Evolutionary conservation across 2,329 filamentous ascomycete species (phyloP), one percentile per base, ranked within the genome.

Genomic region (Xylariaceae sp.): DNA sequence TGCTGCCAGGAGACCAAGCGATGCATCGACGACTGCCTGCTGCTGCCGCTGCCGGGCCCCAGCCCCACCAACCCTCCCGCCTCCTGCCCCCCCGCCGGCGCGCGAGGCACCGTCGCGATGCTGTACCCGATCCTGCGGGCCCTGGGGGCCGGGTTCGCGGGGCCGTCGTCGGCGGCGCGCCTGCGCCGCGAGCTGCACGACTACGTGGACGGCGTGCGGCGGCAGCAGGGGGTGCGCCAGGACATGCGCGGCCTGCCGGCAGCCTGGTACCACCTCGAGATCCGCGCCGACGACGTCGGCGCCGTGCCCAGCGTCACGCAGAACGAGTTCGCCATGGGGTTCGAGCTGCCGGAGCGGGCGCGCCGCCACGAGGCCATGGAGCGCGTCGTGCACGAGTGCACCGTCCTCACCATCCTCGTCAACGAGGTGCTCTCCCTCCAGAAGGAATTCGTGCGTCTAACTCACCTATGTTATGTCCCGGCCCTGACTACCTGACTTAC

Each of bases 391-490:
- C 37, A 40, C 17, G 47, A 49, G 29, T 53, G 46, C 22, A 51
- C 49, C 4, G 49, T 48, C 22, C 32, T 55, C 8, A 49, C 44
- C 5, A 36, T 50, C 15, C 38, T 55, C 2, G 17, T 53, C 7
- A 54, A 55, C 24, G 52, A 55, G 17, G 33, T 54, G 10, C 31
- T 51, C 11, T 53, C 51, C 8, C 24, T 52, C n/a, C 50, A 54
- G 16, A 55, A 53, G 27, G 51, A 53, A 43, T 55, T 55, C 28
- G 51, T 55, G 32, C 36, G 52, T 48, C 12, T n/a, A n/a, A 14
- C 19, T 14, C 8, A 15, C 14, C 13, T 12, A 5, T 19, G 15
- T 3, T n/a, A n/a, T n/a, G n/a, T n/a, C n/a, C n/a, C n/a, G n/a
- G n/a, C n/a, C n/a, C n/a, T n/a, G n/a, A n/a, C n/a, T n/a, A n/a